Evolutionary conservation across 2,329 filamentous ascomycete species (phyloP).

Genomic region (Sordariomycetes sp.): DNA sequence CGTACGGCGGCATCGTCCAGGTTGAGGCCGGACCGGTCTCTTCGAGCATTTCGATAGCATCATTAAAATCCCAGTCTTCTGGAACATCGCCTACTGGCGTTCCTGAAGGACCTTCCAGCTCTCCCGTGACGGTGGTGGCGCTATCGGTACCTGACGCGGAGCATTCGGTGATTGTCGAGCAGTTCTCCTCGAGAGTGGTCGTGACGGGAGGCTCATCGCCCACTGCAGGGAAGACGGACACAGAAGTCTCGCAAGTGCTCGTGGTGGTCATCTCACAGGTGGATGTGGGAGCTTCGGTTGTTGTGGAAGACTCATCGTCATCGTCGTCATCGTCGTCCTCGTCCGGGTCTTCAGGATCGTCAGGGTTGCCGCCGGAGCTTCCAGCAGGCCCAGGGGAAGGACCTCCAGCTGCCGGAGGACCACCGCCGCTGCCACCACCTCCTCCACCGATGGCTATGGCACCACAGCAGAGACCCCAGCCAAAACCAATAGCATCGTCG

Average conservation of each 20-base stretch:
- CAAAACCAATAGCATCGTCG: neutral
- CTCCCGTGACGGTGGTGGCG: neutral
- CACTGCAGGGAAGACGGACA: neutral
- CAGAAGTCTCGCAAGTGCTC: neutral
- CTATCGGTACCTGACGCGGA: neutral
- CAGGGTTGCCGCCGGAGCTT: neutral
- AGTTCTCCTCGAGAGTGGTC: neutral
- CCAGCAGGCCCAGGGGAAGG: too few species aligned
- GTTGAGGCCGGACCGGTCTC: neutral
- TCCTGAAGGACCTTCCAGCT: neutral
- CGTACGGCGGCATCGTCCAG: too few species aligned
- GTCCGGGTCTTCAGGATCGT: neutral
- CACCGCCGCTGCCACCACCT: neutral
- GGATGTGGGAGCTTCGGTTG: neutral
- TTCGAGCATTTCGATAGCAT: neutral
- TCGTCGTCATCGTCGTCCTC: neutral
- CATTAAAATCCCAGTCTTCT: neutral
- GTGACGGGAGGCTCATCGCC: neutral
- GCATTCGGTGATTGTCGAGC: neutral
- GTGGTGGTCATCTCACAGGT: neutral
- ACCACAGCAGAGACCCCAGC: neutral
- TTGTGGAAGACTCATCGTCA: neutral
- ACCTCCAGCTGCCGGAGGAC: neutral
- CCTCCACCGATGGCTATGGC: neutral
- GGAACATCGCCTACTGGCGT: neutral